Percentiles rank a stretch among this genome's conserved stretches.
These are phyloP conservation scores for Albatrellus ellisii DNA, from an alignment of 768 basidiomycete genomes.

Conservation along the genomic window DNA sequence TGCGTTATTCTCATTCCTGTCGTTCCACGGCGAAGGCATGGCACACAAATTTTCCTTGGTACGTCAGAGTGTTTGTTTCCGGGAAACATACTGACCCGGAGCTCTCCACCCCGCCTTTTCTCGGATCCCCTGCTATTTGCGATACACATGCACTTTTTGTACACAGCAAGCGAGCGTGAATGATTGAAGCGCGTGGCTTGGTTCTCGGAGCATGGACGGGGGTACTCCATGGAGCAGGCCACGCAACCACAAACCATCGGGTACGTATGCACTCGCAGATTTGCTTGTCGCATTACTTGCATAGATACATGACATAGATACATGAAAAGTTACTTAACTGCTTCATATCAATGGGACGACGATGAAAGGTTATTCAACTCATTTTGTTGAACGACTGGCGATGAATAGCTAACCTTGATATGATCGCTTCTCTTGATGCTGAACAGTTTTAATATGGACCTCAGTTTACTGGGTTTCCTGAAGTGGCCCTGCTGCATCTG, in stretches of 20 bases:
- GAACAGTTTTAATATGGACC: conserved; percentile 49
- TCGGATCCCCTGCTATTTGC: conserved; percentile 20
- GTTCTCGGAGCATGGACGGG: conserved; percentile 17
- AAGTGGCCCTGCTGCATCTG: conserved; percentile 43
- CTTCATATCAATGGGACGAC: conserved; percentile 41
- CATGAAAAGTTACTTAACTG: conserved; percentile 22
- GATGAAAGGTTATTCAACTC: conserved; percentile 27
- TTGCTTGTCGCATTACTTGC: conserved; percentile 33
- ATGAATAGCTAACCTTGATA: conserved; percentile 42
- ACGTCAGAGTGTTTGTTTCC: too few relatives aligned
- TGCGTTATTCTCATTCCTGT: too few relatives aligned
- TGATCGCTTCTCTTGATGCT: too few relatives aligned
- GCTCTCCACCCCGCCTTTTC: not conserved
- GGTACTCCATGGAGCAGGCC: conserved; percentile 26
- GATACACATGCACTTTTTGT: conserved; percentile 17
- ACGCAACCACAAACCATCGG: conserved; percentile 25
- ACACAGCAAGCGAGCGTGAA: conserved; percentile 18
- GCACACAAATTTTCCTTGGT: conserved; percentile 23
- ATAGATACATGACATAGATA: conserved; percentile 23
- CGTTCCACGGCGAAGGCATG: too few relatives aligned
- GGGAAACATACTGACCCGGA: too few relatives aligned
- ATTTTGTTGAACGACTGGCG: too few relatives aligned
- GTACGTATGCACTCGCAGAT: conserved; percentile 38
- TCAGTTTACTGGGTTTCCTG: conserved; percentile 48
- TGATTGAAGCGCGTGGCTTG: conserved; percentile 13